Evolutionary conservation across 768 basidiomycete genomes (phyloP), one percentile per base, ranked within the genome.

Genomic region (Podaxis rugospora): DNA sequence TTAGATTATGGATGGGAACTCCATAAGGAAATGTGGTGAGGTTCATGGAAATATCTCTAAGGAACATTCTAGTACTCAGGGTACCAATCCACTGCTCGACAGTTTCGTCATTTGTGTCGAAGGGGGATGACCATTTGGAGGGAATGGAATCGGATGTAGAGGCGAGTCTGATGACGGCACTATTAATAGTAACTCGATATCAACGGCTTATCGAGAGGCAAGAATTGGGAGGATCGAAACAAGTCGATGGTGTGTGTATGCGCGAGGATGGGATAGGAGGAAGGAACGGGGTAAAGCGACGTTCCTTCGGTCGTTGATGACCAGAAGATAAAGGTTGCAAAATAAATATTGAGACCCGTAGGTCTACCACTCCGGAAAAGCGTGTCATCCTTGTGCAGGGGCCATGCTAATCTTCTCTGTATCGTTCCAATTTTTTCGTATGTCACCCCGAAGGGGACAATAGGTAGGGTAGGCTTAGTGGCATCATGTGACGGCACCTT

Each of bases 381-480:
- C 90, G 92, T 95, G 94, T 95, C 94, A 95, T 96, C 94, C 95
- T 96, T 97, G 93, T 96, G 95, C 94, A 96, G 94, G 95, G 94
- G 93, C 95, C 92, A 96, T 96, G 94, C 94, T 95, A 95, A 96
- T 95, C 94, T 95, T 95, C 94, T 96, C 93, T 94, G 93, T 95
- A 95, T 95, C 90, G 92, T 94, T 95, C 91, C 93, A 93, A 94
- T 90, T 92, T 93, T 94, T 90, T 89, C 88, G 86, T 92, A 89
- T 90, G 90, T 87, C 88, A 88, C 90, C 87, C 87, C 87, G 86
- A 89, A 89, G 87, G 87, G 88, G 86, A 87, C 86, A 84, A 44
- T 44, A 44, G 1, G 0, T 4, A 18, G 0, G 16, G 14, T 44
- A 16, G 16, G 6, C 14, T n/a, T 40, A 14, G 39, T 5, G 14